Base-by-base conservation (phyloP, 192 early-diverging fungal species). In the Coemansia sp. region DNA sequence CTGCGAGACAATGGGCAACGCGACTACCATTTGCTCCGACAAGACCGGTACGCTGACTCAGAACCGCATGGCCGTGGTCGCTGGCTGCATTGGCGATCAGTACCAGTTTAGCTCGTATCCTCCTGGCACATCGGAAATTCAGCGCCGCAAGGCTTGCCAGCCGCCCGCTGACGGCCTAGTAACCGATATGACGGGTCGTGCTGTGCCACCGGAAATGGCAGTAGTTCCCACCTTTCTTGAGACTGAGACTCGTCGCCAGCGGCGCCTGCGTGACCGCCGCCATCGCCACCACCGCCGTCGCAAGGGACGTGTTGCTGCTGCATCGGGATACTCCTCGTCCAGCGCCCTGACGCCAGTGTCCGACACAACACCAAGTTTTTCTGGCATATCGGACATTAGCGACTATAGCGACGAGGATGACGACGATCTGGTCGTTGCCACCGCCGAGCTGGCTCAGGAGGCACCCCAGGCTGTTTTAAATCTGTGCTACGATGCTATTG, bases 1-100 rank as follows among this genome's bases (percentile, higher is more conserved):
- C 7, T 99, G 97, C 74, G 97, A 99, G 73, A 98, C 95, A 21
- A 99, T 99, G 97, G 90, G 90, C 52, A 96, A 95, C 65, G 97
- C 97, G 9, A 99, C 95, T 9, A 97, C 96, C 1, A 87, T 99
- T 21, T 99, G 97, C 76, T 95, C 93, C 15, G 97, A 99, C 82
- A 99, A 99, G 74, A 99, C 97, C 0, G 97, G 97, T 21, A 99
- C 97, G 8, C 79, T 98, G 36, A 99, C 97, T 2, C 91, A 95
- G 61, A 99, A 99, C 83, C 83, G 86, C 54, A 99, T 99, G 97
- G 92, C 93, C 2, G 93, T 98, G n/a, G 93, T 95, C 24, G 83
- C 88, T 11, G 95, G 94, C 37, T 84, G 86, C 37, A 67, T 97
- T 33, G 91, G 91, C 33, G 77, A 88, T 41, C 83, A 84, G 26